Conservation (phyloP, 805 yeast genomes). For the Candida manassasensis region DNA sequence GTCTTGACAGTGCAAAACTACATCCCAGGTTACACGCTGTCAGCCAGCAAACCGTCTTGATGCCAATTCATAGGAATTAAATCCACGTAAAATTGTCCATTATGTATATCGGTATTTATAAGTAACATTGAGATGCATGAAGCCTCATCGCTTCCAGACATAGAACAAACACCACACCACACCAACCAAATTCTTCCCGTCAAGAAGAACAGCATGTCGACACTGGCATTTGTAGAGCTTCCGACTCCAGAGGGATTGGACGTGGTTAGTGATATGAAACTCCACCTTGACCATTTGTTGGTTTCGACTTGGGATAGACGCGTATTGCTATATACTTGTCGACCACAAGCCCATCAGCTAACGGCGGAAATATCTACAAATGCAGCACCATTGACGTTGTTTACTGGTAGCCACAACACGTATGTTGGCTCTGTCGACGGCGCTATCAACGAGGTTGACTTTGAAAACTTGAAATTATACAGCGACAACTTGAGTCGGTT, state of each 20-base stretch:
- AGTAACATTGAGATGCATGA: no score
- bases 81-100: no score
- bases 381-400: constrained; percentile 2
- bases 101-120: no score
- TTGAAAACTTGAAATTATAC: constrained; percentile 32
- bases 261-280: constrained; percentile 38
- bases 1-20: no score
- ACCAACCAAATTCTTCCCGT: not conserved
- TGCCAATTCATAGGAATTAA: no score
- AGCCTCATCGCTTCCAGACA: no score
- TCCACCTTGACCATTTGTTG: constrained; percentile 32
- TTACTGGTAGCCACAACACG: constrained; percentile 19
- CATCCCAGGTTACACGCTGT: no score
- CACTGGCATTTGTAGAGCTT: constrained; percentile 12
- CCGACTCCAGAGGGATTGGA: constrained; percentile 29
- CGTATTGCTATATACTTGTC: constrained; percentile 38
- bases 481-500: constrained; percentile 13
- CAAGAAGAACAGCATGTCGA: not conserved
- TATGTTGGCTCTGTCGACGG: constrained; percentile 55
- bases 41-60: no score
- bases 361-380: constrained; percentile 1
- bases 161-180: no score
- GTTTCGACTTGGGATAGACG: constrained; percentile 58
- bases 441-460: constrained; percentile 46
- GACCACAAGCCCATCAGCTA: not conserved